A percentile compares a stretch with the other conserved stretches of the same genome.
Evolutionary conservation across 257 asterid genomes (phyloP).

Genomic region (Asclepias syriaca): DNA sequence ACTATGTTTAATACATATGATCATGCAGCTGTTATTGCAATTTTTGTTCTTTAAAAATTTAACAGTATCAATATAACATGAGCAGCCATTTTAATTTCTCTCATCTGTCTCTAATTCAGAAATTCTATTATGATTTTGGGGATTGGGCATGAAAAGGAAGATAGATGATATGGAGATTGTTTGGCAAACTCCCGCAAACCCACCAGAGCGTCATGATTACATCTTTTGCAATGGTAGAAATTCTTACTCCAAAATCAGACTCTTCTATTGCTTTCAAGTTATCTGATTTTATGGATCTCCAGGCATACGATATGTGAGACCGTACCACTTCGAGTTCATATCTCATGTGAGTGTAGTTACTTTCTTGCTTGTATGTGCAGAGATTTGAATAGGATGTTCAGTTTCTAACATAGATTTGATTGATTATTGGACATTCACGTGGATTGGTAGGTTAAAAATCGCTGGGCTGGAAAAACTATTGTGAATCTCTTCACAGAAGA

Average conservation of each 20-base stretch:
- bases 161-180: constrained; percentile 69
- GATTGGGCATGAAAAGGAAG: constrained; percentile 45
- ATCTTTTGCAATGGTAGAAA: constrained; percentile 52
- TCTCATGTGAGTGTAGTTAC: constrained; percentile 50
- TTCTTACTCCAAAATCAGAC: background rate
- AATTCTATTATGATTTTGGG: background rate
- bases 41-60: background rate
- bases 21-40: too few relatives aligned
- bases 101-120: background rate
- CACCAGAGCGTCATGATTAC: constrained; percentile 85
- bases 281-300: constrained; percentile 22
- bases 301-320: constrained; percentile 87
- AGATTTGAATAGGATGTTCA: background rate
- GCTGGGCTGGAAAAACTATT: constrained; percentile 91
- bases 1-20: too few relatives aligned
- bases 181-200: constrained; percentile 92
- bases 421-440: background rate
- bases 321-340: constrained; percentile 95
- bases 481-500: constrained; percentile 90
- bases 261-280: background rate
- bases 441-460: constrained; percentile 61
- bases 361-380: background rate
- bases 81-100: background rate
- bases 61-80: too few relatives aligned
- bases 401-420: background rate